phyloP scores from a whole-genome alignment of 2,329 filamentous ascomycete genomes.

The Pseudogymnoascus sp. region DNA sequence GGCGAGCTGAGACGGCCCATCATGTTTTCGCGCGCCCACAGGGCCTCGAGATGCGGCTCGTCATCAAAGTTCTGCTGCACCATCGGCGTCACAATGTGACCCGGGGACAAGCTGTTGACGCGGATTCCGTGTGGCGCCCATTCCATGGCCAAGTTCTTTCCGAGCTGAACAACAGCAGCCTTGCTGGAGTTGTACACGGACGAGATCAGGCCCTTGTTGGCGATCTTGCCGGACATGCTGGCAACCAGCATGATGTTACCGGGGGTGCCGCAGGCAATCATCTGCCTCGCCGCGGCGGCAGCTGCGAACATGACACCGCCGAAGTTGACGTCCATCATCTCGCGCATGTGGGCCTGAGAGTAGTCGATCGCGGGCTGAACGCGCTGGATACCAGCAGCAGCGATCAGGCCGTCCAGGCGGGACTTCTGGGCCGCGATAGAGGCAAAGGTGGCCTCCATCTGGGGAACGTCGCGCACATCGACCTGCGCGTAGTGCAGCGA shows the following conservation, averaged over 20 bases:
- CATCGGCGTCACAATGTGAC: conserved; percentile 78
- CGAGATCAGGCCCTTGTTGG: conserved; percentile 10
- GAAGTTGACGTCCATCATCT: conserved; percentile 94
- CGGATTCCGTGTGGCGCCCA: conserved; percentile 64
- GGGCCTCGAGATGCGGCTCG: conserved; percentile 57
- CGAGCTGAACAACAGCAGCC: conserved; percentile 64
- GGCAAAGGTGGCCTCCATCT: conserved; percentile 61
- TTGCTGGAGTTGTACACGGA: conserved; percentile 11
- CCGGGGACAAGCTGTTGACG: conserved; percentile 74
- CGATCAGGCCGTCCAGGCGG: conserved; percentile 86
- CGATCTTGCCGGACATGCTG: conserved; percentile 69
- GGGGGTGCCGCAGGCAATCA: conserved; percentile 70
- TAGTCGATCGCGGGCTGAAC: conserved; percentile 91
- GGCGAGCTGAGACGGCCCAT: conserved; percentile 60
- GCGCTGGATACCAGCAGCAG: conserved; percentile 90
- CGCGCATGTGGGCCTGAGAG: conserved; percentile 82
- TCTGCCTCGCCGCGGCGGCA: conserved; percentile 73
- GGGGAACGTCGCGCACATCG: conserved; percentile 59
- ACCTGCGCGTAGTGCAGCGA: conserved; percentile 91
- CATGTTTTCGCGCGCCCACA: conserved; percentile 85
- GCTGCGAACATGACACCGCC: conserved; percentile 89
- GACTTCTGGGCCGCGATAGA: conserved; percentile 65
- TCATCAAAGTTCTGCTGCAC: conserved; percentile 70
- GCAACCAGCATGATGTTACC: conserved; percentile 93
- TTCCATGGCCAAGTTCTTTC: conserved; percentile 62